Evolutionary conservation across 192 early-diverging fungal species (phyloP).

Genomic region (Podila epigama): DNA sequence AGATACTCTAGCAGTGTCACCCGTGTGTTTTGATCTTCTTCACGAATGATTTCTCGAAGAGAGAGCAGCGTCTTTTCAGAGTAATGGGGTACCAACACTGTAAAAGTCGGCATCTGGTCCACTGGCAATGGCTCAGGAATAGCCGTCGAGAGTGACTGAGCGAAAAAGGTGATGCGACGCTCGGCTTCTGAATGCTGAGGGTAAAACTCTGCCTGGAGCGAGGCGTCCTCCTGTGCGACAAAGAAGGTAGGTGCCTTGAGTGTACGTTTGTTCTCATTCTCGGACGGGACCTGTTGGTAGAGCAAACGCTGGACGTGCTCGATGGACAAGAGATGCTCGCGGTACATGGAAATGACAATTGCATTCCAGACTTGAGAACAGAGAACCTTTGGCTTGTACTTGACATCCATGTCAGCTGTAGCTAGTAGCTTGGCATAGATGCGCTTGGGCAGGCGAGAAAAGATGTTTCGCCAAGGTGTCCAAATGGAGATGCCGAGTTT

Average conservation of each 20-base stretch:
- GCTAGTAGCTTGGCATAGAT: slow-evolving; percentile 80
- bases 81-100: slow-evolving; percentile 86
- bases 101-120: slow-evolving; percentile 86
- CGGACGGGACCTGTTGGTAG: slow-evolving; percentile 70
- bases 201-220: slow-evolving; percentile 76
- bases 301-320: slow-evolving; percentile 78
- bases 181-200: slow-evolving; percentile 81
- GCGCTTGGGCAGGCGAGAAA: slow-evolving; percentile 79
- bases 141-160: slow-evolving; percentile 81
- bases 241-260: slow-evolving; percentile 81
- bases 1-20: slow-evolving; percentile 85
- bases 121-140: slow-evolving; percentile 82
- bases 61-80: slow-evolving; percentile 85
- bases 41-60: slow-evolving; percentile 83
- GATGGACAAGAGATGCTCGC: slow-evolving; percentile 77
- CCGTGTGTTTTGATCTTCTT: slow-evolving; percentile 81
- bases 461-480: slow-evolving; percentile 84
- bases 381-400: slow-evolving; percentile 80
- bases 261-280: slow-evolving; percentile 66
- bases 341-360: slow-evolving; percentile 84
- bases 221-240: slow-evolving; percentile 76
- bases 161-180: slow-evolving; percentile 86
- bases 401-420: slow-evolving; percentile 75
- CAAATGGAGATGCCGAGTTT: slow-evolving; percentile 82
- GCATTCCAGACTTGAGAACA: slow-evolving; percentile 89